These are phyloP conservation scores for Aristolochia fimbriata DNA, from an alignment of 164 flowering plant species.

Conservation along the genomic window DNA sequence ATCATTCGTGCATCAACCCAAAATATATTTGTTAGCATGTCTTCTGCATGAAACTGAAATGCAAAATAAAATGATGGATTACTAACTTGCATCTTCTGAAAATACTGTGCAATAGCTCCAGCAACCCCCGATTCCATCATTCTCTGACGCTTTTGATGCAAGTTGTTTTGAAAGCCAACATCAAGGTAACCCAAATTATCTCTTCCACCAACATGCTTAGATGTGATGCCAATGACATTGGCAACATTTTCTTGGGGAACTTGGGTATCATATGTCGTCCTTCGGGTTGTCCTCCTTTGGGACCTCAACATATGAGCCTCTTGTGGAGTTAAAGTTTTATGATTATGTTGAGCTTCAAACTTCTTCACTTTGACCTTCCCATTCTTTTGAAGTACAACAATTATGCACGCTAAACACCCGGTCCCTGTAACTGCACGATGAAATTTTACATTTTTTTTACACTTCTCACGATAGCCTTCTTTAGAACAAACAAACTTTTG, in stretches of 20 bases:
- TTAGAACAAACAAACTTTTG: not conserved
- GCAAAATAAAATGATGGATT: constrained; percentile 4
- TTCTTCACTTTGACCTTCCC: too few species aligned
- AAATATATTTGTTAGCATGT: constrained; percentile 1
- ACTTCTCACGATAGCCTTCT: constrained; percentile 1
- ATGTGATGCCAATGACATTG: not conserved
- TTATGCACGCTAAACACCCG: not conserved
- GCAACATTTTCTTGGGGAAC: too few species aligned
- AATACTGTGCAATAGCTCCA: not conserved
- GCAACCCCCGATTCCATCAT: not conserved
- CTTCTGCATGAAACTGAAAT: constrained; percentile 3
- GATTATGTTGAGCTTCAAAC: not conserved
- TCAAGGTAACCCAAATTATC: not conserved
- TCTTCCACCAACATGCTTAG: not conserved
- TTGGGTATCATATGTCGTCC: too few species aligned
- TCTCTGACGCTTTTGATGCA: not conserved
- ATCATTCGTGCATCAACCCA: constrained; percentile 7
- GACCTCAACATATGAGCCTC: too few species aligned
- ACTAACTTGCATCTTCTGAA: constrained; percentile 2
- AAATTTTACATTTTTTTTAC: not conserved
- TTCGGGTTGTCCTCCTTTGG: too few species aligned
- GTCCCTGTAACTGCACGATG: not conserved
- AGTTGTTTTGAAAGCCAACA: too few species aligned
- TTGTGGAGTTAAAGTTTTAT: too few species aligned
- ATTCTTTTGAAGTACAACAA: not conserved